Evolutionary conservation across 2,329 filamentous ascomycete species (phyloP).

Genomic region (Diplodia sapinea): DNA sequence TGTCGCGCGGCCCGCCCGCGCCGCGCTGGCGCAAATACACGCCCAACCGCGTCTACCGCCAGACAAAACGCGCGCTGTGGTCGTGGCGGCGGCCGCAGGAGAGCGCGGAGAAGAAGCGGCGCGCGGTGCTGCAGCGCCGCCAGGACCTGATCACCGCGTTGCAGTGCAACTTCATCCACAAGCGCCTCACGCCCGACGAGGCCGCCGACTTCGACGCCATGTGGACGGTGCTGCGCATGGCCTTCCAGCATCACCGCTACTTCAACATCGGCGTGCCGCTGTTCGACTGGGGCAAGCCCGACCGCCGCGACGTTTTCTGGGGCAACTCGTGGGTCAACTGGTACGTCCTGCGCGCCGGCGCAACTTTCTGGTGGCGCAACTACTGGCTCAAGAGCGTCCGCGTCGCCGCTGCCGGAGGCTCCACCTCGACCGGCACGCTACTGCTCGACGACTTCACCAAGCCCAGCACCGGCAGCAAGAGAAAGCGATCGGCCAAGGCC

Average conservation of each 20-base stretch:
- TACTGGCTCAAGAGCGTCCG: slow-evolving; percentile 37
- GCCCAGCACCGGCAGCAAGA: slow-evolving; percentile 3
- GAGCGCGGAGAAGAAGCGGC: slow-evolving; percentile 22
- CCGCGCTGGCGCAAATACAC: slow-evolving; percentile 24
- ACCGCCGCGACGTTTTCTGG: slow-evolving; percentile 31
- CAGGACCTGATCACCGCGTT: slow-evolving; percentile 36
- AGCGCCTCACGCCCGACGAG: slow-evolving; percentile 33
- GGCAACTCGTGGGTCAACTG: slow-evolving; percentile 44
- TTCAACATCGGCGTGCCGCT: slow-evolving; percentile 40
- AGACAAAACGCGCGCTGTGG: slow-evolving; percentile 25
- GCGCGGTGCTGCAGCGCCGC: slow-evolving; percentile 24
- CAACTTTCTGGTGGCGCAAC: slow-evolving; percentile 42
- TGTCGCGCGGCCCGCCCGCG: slow-evolving; percentile 1
- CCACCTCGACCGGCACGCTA: background rate
- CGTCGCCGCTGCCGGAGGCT: background rate
- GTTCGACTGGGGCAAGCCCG: slow-evolving; percentile 35
- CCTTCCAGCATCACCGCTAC: slow-evolving; percentile 39
- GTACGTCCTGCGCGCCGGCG: slow-evolving; percentile 43
- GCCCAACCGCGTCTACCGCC: slow-evolving; percentile 27
- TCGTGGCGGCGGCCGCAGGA: slow-evolving; percentile 30
- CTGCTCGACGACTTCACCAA: slow-evolving; percentile 13
- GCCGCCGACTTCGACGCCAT: slow-evolving; percentile 42
- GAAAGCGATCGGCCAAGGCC: background rate
- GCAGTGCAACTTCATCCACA: slow-evolving; percentile 27
- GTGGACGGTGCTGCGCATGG: slow-evolving; percentile 41